These are phyloP conservation scores for Triticum turgidum DNA, from an alignment of 176 grass and related monocot species.

Conservation along the genomic window DNA sequence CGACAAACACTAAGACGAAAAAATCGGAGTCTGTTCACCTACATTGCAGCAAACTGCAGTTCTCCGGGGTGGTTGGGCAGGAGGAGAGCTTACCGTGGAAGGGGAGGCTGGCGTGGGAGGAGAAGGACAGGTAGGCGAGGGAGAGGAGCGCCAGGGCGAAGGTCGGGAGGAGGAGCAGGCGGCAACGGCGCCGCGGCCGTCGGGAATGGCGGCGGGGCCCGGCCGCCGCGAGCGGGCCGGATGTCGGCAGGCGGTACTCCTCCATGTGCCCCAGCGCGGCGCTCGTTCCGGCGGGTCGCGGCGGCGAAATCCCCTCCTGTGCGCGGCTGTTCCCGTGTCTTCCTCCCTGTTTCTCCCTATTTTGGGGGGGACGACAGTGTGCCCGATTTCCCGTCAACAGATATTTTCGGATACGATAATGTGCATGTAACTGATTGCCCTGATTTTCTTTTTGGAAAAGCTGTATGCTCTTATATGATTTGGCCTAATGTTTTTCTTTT, in stretches of 20 bases:
- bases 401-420: no score
- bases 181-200: conserved; percentile 36
- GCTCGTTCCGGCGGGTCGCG: conserved; percentile 10
- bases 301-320: neutral
- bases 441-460: no score
- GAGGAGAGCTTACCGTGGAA: conserved; percentile 49
- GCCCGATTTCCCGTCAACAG: no score
- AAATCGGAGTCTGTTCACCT: neutral
- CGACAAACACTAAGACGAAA: neutral
- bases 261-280: neutral
- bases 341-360: neutral
- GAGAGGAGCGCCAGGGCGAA: conserved; percentile 49
- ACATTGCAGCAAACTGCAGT: neutral
- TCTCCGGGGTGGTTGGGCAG: neutral
- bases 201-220: conserved; percentile 40
- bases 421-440: no score
- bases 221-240: neutral
- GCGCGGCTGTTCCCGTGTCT: neutral
- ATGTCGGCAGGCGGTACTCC: conserved; percentile 38
- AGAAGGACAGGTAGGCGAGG: conserved; percentile 62
- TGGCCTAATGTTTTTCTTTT: no score
- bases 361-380: no score
- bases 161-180: conserved; percentile 29
- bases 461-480: no score
- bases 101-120: conserved; percentile 44